Evolutionary conservation across 2,329 filamentous ascomycete genomes (phyloP), one percentile per base, ranked within the genome.

Genomic region (Septoria petroselini): DNA sequence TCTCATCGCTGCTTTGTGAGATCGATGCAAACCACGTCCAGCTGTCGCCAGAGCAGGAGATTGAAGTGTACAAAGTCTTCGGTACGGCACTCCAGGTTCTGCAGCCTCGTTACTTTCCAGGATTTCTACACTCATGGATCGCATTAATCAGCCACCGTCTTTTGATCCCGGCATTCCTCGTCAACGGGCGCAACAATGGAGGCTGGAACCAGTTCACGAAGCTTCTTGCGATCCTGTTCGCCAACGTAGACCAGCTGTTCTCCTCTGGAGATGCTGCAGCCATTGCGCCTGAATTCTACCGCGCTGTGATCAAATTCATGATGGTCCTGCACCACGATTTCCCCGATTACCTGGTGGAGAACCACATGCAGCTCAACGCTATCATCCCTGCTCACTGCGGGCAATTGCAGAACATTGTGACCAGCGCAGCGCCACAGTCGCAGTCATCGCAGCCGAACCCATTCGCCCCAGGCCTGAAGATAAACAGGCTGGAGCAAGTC

Each of bases 321-420:
- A 74, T 95, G 27, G 80, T 95, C 44, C 74, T 98, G 45, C 88
- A 95, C 60, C 93, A 97, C 65, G 93, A 98, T 68, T 97, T 89
- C 70, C 87, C 91, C 0, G 90, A 96, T 49, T 98, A 95, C 69
- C 73, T 98, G 34, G 86, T 88, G 4, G 88, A 91, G 61, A 89
- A 95, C 67, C 88, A 95, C 65, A 82, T 88, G 59, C 81, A 83
- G 59, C 81, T 98, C 44, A 90, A 85, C 71, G 84, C 86, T 60
- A 83, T 82, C 63, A 85, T 97, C 50, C 88, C 91, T 1, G 81
- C 83, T 42, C 86, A 93, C 63, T 93, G 88, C 70, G 84, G 85
- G 12, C 93, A 97, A 69, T 76, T 96, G 44, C 83, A 91, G 58
- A 96, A 97, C 64, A 77, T 95, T 47, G 83, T 98, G 45, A 78